phyloP scores from a whole-genome alignment of 192 early-diverging fungal species.

The Coemansia sp. region DNA sequence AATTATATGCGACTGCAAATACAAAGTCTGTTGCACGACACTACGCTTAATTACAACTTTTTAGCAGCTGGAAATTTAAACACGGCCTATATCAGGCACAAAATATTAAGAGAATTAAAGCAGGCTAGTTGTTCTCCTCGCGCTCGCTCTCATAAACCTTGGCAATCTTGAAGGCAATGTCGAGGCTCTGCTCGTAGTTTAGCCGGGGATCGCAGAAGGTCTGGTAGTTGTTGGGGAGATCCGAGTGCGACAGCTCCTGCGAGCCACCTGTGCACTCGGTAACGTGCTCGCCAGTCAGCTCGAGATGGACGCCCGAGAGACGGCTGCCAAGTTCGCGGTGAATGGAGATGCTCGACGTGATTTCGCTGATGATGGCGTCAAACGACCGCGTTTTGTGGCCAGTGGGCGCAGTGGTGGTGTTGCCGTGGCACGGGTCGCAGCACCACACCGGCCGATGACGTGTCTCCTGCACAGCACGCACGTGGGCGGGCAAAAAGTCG shows the following conservation, averaged over 20 bases:
- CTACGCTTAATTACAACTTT: too few relatives aligned
- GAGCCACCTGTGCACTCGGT: slow-evolving; percentile 97
- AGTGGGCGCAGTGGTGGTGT: slow-evolving; percentile 77
- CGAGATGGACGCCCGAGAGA: slow-evolving; percentile 93
- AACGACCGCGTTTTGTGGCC: slow-evolving; percentile 92
- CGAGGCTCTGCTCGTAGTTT: slow-evolving; percentile 96
- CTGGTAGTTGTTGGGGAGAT: slow-evolving; percentile 87
- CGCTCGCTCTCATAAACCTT: slow-evolving; percentile 74
- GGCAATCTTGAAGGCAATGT: slow-evolving; percentile 95
- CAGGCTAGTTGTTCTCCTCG: slow-evolving; percentile 5
- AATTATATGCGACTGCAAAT: too few relatives aligned
- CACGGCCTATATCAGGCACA: neutral
- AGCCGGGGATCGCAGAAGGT: slow-evolving; percentile 95
- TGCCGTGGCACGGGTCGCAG: slow-evolving; percentile 99
- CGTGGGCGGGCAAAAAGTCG: slow-evolving; percentile 79
- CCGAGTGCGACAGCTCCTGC: slow-evolving; percentile 82
- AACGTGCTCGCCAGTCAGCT: slow-evolving; percentile 94
- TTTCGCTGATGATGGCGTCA: slow-evolving; percentile 83
- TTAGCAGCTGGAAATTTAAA: neutral
- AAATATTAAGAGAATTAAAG: neutral
- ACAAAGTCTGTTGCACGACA: too few relatives aligned
- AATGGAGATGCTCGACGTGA: slow-evolving; percentile 77
- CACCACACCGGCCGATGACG: slow-evolving; percentile 92
- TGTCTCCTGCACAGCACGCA: slow-evolving; percentile 82
- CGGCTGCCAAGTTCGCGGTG: slow-evolving; percentile 71